Conservation (phyloP, 257 asterid species). For the Galeopsis tetrahit region DNA sequence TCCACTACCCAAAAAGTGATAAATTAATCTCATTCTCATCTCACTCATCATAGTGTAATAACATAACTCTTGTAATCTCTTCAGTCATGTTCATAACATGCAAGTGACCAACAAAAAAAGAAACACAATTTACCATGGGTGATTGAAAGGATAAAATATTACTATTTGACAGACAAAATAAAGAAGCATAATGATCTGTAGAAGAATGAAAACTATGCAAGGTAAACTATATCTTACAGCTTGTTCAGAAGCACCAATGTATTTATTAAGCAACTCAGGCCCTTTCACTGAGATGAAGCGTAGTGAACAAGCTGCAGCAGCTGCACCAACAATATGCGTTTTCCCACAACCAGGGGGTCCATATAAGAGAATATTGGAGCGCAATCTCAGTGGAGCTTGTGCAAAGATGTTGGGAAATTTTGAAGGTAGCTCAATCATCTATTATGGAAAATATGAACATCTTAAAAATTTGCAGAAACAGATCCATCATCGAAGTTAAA, state of each 20-base stretch:
- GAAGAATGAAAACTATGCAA: conserved; percentile 17
- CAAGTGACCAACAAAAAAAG: too few species aligned
- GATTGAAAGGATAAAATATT: too few species aligned
- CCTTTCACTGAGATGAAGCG: conserved; percentile 98
- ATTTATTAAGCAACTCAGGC: conserved; percentile 94
- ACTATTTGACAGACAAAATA: background rate
- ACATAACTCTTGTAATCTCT: background rate
- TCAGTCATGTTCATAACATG: conserved; percentile 17
- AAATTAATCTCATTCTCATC: background rate
- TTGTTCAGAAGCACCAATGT: conserved; percentile 99
- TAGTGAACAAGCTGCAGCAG: conserved; percentile 95
- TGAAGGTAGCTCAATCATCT: conserved; percentile 98
- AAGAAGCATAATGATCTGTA: conserved; percentile 25
- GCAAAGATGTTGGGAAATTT: conserved; percentile 81
- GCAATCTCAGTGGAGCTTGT: conserved; percentile 90
- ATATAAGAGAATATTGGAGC: conserved; percentile 93
- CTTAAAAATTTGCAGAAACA: conserved; percentile 10
- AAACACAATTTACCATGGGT: too few species aligned
- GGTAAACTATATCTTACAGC: conserved; percentile 64
- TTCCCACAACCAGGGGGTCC: conserved; percentile 99
- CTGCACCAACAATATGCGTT: conserved; percentile 97
- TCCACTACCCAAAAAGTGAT: conserved; percentile 15
- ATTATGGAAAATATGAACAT: conserved; percentile 25
- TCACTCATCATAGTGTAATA: background rate
- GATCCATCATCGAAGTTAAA: conserved; percentile 4